Base-by-base conservation (phyloP, 2,329 filamentous ascomycete genomes). In the Fusarium clavum region DNA sequence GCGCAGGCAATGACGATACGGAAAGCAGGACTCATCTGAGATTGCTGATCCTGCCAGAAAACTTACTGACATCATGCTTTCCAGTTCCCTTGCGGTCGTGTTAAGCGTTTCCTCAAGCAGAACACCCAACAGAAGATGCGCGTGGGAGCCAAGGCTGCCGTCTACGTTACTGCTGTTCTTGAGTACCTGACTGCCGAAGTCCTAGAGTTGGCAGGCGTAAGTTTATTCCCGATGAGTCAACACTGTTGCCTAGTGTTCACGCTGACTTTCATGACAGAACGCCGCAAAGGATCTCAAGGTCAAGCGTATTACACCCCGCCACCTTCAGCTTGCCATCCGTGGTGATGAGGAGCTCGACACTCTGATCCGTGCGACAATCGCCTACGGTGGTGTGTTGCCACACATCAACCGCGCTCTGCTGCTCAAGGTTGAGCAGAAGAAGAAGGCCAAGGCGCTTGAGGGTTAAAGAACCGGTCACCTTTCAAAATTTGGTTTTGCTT, bases 71-170 rank as follows among this genome's bases (percentile, higher is more conserved):
- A 30, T 46, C 46, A 38, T 18, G 48, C 58, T 58, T 64, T 73
- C 64, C 80, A 99, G 96, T 99, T 99, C 82, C 96, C 96, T 68
- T 99, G 96, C 82, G 96, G 96, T 84, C 96, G 96, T 91, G 96
- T 99, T 84, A 99, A 99, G 92, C 94, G 96, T 86, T 98, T 98
- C 86, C 88, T 99, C 81, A 98, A 98, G 90, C 94, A 94, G 83
- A 98, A 98, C 85, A 98, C 96, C 52, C 96, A 98, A 81, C 97
- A 98, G 85, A 98, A 98, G 88, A 98, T 98, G 93, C 95, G 96
- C 83, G 97, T 99, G 74, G 96, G 96, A 77, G 96, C 95, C 79
- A 98, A 98, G 87, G 96, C 96, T 72, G 94, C 96, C 73, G 96
- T 99, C 77, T 99, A 99, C 81, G 94, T 98, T 69, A 98, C 96